Evolutionary conservation across 768 basidiomycete genomes (phyloP), one percentile per base, ranked within the genome.

Genomic region (Favolaschia claudopus): DNA sequence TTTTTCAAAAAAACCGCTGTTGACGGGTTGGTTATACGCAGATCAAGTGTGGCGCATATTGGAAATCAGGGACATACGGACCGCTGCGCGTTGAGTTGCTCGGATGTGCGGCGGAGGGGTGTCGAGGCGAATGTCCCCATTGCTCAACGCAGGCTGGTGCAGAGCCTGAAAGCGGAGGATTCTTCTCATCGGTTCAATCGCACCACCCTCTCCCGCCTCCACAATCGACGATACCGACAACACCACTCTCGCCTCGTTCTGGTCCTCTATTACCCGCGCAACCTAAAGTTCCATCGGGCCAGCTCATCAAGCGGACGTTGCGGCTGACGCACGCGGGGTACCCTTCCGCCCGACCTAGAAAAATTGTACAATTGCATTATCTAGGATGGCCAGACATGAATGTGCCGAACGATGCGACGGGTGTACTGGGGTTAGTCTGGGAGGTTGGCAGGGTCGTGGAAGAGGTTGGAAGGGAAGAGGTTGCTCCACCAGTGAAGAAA

Each of bases 331-430:
- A 95, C 65, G 74, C 74, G 2, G 79, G 77, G 27, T 85, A 88
- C 63, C 89, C 91, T 0, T 74, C 80, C 17, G 78, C 82, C 13
- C 80, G 83, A 3, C 79, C 88, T 2, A 80, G 93, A n/a, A 82
- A 75, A 55, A 81, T 99, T 15, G 82, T 89, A 0, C 96, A 99
- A 68, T 76, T 98, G 48, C 96, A 99, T 72, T 98, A 95, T 69
- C 82, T 96, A 34, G 89, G 91, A 34, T 99, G 96, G 96, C 94
- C 96, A 2, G 96, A 99, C 68, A 90, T 98, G 79, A 95, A 95
- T 70, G 94, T 99, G 13, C 96, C 96, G 0, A 87, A 89, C 13
- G 87, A 93, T 56, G 88, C 96, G 0, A 77, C 84, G 7, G 89
- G 88, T 7, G 78, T 98, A 19, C 75, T 97, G 37, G 77, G 82